A percentile compares a stretch with the other conserved stretches of the same genome.
Conservation (phyloP, 2,329 filamentous ascomycete genomes). For the Teratosphaeria destructans region DNA sequence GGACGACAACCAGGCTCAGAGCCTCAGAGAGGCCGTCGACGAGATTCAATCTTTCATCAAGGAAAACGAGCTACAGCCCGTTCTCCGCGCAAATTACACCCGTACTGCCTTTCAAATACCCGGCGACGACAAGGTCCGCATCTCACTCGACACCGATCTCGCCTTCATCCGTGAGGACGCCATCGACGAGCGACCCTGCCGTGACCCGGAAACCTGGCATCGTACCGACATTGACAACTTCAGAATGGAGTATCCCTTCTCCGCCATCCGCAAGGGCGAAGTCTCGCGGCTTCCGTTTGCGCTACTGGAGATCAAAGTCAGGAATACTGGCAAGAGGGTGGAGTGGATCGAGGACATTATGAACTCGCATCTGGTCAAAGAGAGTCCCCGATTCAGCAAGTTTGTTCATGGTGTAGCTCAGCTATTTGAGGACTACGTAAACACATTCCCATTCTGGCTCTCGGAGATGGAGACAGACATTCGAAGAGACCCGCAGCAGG, state of each 20-base stretch:
- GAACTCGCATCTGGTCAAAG: constrained; percentile 82
- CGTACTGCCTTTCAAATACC: constrained; percentile 96
- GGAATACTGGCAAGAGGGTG: constrained; percentile 48
- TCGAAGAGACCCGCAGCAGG: constrained; percentile 68
- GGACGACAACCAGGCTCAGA: constrained; percentile 53
- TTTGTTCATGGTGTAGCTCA: constrained; percentile 89
- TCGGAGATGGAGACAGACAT: constrained; percentile 88
- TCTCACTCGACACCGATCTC: constrained; percentile 86
- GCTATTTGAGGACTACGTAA: constrained; percentile 89
- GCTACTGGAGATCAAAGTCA: constrained; percentile 83
- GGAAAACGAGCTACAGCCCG: constrained; percentile 66
- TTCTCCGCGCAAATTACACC: constrained; percentile 84
- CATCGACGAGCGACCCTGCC: constrained; percentile 81
- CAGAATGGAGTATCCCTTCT: constrained; percentile 79
- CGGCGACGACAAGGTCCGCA: constrained; percentile 76
- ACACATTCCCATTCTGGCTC: constrained; percentile 93
- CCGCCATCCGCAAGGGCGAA: constrained; percentile 78
- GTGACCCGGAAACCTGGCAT: constrained; percentile 84
- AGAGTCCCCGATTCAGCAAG: constrained; percentile 85
- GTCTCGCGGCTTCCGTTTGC: constrained; percentile 85
- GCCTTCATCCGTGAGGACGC: constrained; percentile 71
- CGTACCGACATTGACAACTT: constrained; percentile 76
- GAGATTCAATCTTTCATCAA: constrained; percentile 73
- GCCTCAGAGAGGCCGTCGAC: constrained; percentile 60
- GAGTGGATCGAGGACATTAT: constrained; percentile 89